Base-by-base conservation (phyloP, 768 basidiomycete species). In the Hericium erinaceus region DNA sequence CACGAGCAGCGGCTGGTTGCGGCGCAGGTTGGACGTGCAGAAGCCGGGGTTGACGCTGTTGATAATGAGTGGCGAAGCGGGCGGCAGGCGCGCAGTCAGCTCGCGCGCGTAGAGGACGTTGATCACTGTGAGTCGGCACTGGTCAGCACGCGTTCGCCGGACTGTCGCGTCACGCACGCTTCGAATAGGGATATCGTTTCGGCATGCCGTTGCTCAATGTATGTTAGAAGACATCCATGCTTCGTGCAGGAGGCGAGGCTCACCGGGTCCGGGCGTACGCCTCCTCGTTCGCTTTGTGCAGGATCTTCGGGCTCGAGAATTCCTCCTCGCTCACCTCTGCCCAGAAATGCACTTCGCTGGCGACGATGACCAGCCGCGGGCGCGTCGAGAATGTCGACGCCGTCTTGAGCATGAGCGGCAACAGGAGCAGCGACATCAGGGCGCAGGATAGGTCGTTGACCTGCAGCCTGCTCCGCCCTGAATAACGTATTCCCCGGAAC, bases 401-500 rank as follows among this genome's bases (percentile, higher is more conserved):
- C 67, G 81, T 69, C 6, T 60, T 61, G 44, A 46, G 13, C 44
- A 46, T 9, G 44, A n/a, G 44, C 0, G 81, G 80, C 0, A 80
- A 67, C 0, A 81, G 67, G 6, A 72, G 69, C 4, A 81, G 58
- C 0, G 71, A 65, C 3, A 80, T 68, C 0, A 80, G 66, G 7
- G 72, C 67, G 9, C 69, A 71, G 0, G 76, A 67, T 9, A 83
- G 64, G 60, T 72, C 60, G 60, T 81, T 80, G 46, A 77, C 72
- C 58, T 81, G 79, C 0, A 80, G 55, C 4, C 79, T 82, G 39
- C 16, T 44, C 33, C 1, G 4, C 10, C n/a, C 15, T 22, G 2
- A 28, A n/a, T n/a, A 24, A 16, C 22, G 3, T 15, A 11, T 12
- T 20, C 7, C 20, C 11, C 16, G 4, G 38, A n/a, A 15, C 15